phyloP scores from a whole-genome alignment of 2,329 filamentous ascomycete genomes.

The Apiospora kogelbergensis region DNA sequence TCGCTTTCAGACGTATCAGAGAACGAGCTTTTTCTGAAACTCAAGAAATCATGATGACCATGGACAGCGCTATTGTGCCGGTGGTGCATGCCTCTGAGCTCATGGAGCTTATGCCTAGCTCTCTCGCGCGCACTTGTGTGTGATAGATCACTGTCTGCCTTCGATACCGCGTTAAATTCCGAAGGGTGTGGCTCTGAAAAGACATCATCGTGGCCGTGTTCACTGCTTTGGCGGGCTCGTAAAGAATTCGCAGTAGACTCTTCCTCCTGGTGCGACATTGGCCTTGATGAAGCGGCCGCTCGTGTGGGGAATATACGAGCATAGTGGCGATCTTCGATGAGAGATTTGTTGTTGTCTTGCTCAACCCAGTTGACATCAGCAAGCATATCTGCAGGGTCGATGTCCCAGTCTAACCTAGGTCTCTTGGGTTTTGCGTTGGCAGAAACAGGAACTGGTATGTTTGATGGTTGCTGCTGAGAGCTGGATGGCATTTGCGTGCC shows the following conservation, averaged over 20 bases:
- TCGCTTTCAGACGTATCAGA: slow-evolving; percentile 64
- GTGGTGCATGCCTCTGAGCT: slow-evolving; percentile 54
- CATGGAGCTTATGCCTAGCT: slow-evolving; percentile 60
- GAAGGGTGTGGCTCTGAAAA: slow-evolving; percentile 9
- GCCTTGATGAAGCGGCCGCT: slow-evolving; percentile 13
- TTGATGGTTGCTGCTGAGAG: slow-evolving; percentile 27
- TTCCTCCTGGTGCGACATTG: slow-evolving; percentile 16
- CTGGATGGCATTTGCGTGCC: slow-evolving; percentile 40
- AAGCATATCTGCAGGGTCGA: slow-evolving; percentile 80
- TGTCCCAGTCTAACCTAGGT: slow-evolving; percentile 80
- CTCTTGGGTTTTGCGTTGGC: slow-evolving; percentile 62
- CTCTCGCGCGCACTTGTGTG: slow-evolving; percentile 57
- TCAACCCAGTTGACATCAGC: slow-evolving; percentile 92
- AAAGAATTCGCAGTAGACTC: slow-evolving; percentile 17
- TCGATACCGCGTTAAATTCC: slow-evolving; percentile 17
- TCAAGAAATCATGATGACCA: slow-evolving; percentile 52
- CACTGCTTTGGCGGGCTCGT: neutral
- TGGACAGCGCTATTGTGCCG: slow-evolving; percentile 51
- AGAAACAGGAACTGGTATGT: slow-evolving; percentile 41
- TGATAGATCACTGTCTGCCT: slow-evolving; percentile 41
- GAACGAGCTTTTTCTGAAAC: slow-evolving; percentile 51
- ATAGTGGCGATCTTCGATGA: slow-evolving; percentile 80
- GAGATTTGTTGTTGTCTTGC: slow-evolving; percentile 73
- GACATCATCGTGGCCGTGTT: slow-evolving; percentile 10
- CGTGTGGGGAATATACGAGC: slow-evolving; percentile 63